Conservation (phyloP, 2,329 filamentous ascomycete species). For the Colletotrichum incanum region DNA sequence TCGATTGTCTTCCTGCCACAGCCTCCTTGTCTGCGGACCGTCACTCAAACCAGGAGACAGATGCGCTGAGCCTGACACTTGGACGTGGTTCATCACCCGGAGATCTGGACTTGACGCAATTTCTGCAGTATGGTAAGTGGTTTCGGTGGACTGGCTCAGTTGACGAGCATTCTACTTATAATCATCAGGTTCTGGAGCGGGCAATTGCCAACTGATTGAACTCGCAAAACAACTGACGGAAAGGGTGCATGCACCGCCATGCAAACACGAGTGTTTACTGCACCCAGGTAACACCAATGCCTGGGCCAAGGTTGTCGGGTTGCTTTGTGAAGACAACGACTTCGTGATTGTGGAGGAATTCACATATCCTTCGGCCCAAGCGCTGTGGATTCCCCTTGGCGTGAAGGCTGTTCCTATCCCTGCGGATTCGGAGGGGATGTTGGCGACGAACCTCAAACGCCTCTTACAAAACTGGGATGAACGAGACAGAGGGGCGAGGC, state of each 20-base stretch:
- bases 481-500: constrained; percentile 18
- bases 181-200: constrained; percentile 30
- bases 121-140: background rate
- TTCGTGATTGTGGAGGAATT: constrained; percentile 50
- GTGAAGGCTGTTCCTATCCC: constrained; percentile 47
- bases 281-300: constrained; percentile 52
- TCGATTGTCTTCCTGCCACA: constrained; percentile 35
- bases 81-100: background rate
- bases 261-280: constrained; percentile 47
- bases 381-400: constrained; percentile 50
- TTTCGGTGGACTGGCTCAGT: background rate
- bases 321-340: constrained; percentile 50
- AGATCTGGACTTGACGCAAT: background rate
- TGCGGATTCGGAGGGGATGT: constrained; percentile 49
- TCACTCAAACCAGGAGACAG: background rate
- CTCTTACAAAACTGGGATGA: constrained; percentile 47
- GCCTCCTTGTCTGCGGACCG: constrained; percentile 8
- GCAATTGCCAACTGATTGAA: constrained; percentile 43
- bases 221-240: constrained; percentile 45
- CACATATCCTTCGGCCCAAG: constrained; percentile 52
- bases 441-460: constrained; percentile 44
- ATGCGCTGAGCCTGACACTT: constrained; percentile 31
- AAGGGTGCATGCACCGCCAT: constrained; percentile 45
- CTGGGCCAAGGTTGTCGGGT: constrained; percentile 51
- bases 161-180: background rate